Evolutionary conservation across 805 yeast species (phyloP).

Genomic region (Nakazawaea holstii): DNA sequence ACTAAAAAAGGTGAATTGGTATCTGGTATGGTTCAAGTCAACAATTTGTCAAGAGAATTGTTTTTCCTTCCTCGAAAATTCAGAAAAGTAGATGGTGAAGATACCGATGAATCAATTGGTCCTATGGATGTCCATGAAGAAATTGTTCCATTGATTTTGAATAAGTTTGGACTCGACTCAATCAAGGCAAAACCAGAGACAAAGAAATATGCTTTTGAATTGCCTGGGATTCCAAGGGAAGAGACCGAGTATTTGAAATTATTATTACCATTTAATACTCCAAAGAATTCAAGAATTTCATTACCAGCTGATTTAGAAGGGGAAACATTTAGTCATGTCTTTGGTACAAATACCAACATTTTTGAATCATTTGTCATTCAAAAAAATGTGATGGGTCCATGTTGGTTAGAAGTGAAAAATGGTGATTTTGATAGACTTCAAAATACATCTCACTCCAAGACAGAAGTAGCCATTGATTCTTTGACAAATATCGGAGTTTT

Average conservation of each 20-base stretch:
- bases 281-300: slow-evolving; percentile 39
- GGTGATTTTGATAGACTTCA: slow-evolving; percentile 54
- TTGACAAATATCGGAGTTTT: slow-evolving; percentile 46
- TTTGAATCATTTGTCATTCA: slow-evolving; percentile 86
- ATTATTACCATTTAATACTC: slow-evolving; percentile 66
- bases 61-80: slow-evolving; percentile 67
- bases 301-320: slow-evolving; percentile 67
- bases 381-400: slow-evolving; percentile 91
- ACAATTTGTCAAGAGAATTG: slow-evolving; percentile 63
- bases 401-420: slow-evolving; percentile 79
- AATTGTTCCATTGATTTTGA: slow-evolving; percentile 59
- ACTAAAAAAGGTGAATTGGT: slow-evolving; percentile 53
- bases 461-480: slow-evolving; percentile 58
- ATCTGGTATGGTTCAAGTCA: slow-evolving; percentile 74
- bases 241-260: slow-evolving; percentile 71
- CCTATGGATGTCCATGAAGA: slow-evolving; percentile 75
- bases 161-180: slow-evolving; percentile 53
- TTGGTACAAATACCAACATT: slow-evolving; percentile 68
- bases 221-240: slow-evolving; percentile 71
- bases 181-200: slow-evolving; percentile 66
- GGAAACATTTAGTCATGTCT: slow-evolving; percentile 69
- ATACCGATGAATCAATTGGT: slow-evolving; percentile 33
- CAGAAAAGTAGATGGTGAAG: slow-evolving; percentile 20
- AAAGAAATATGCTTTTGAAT: slow-evolving; percentile 86
- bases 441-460: slow-evolving; percentile 72